Conservation (phyloP, 2,329 filamentous ascomycete genomes). For the Tolypocladium tropicale region DNA sequence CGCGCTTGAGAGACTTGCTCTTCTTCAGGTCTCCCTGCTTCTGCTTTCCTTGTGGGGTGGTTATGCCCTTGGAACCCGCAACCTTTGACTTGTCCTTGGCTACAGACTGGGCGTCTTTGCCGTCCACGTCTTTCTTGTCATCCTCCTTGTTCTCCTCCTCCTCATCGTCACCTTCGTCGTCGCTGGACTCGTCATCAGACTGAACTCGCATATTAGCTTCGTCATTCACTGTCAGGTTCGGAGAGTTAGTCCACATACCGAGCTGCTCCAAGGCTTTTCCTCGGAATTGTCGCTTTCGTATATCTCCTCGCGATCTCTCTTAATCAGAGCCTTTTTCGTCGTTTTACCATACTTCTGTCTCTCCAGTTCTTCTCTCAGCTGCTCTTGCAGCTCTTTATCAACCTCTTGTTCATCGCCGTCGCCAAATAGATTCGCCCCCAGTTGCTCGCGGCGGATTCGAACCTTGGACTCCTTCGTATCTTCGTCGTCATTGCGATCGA, state of each 20-base stretch:
- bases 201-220: slow-evolving; percentile 17
- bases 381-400: slow-evolving; percentile 62
- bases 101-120: slow-evolving; percentile 40
- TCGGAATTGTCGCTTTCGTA: slow-evolving; percentile 62
- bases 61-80: slow-evolving; percentile 59
- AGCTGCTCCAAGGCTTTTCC: slow-evolving; percentile 29
- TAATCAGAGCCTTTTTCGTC: slow-evolving; percentile 70
- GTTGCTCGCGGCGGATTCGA: slow-evolving; percentile 66
- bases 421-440: slow-evolving; percentile 78
- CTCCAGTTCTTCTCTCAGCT: slow-evolving; percentile 57
- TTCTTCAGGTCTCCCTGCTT: slow-evolving; percentile 35
- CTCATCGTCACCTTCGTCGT: slow-evolving; percentile 21
- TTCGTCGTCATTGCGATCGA: slow-evolving; percentile 74
- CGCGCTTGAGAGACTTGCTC: slow-evolving; percentile 62
- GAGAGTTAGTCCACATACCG: slow-evolving; percentile 14
- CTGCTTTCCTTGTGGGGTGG: slow-evolving; percentile 39
- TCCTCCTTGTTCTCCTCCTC: slow-evolving; percentile 39
- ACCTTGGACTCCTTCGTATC: slow-evolving; percentile 63
- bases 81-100: slow-evolving; percentile 42
- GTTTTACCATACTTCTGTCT: slow-evolving; percentile 64
- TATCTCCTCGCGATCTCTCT: slow-evolving; percentile 76
- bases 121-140: slow-evolving; percentile 55
- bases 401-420: slow-evolving; percentile 60
- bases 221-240: background rate
- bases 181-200: slow-evolving; percentile 38